phyloP scores from a whole-genome alignment of 768 basidiomycete genomes.

The Epithele typhae region DNA sequence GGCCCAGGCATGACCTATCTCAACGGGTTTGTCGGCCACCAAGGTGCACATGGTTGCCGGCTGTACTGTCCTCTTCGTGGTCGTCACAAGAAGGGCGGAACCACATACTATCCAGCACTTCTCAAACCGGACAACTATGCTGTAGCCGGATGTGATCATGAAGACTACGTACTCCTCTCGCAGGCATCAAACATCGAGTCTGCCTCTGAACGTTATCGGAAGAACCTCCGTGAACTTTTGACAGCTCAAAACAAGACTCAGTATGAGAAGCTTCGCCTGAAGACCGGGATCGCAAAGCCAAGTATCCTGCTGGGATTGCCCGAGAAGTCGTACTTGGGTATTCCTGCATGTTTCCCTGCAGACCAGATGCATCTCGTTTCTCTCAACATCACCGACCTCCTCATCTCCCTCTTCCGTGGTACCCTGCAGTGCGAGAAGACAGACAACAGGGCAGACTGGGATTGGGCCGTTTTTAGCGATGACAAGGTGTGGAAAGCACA shows the following conservation, averaged over 20 bases:
- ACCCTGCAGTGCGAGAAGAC: constrained; percentile 16
- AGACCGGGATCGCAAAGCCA: constrained; percentile 33
- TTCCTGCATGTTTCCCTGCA: constrained; percentile 18
- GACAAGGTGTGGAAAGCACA: constrained; percentile 31
- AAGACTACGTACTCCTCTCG: constrained; percentile 22
- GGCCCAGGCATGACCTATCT: constrained; percentile 16
- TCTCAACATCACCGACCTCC: constrained; percentile 35
- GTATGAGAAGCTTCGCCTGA: constrained; percentile 23
- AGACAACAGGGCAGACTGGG: constrained; percentile 26
- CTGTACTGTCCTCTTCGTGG: constrained; percentile 29
- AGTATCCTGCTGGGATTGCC: constrained; percentile 31
- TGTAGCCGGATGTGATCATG: constrained; percentile 25
- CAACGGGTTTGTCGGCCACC: constrained; percentile 32
- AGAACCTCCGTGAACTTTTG: constrained; percentile 2
- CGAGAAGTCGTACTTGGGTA: neutral
- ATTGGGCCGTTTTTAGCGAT: constrained; percentile 23
- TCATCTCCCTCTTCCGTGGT: constrained; percentile 30
- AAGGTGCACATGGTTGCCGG: constrained; percentile 32
- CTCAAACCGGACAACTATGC: constrained; percentile 22
- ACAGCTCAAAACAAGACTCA: constrained; percentile 20
- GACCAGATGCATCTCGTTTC: constrained; percentile 37
- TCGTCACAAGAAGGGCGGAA: constrained; percentile 20
- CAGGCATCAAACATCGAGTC: too few relatives aligned
- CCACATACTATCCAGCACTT: constrained; percentile 32
- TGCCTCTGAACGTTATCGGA: too few relatives aligned